phyloP scores from a whole-genome alignment of 2,329 filamentous ascomycete genomes.

The Fusarium veterinarium region DNA sequence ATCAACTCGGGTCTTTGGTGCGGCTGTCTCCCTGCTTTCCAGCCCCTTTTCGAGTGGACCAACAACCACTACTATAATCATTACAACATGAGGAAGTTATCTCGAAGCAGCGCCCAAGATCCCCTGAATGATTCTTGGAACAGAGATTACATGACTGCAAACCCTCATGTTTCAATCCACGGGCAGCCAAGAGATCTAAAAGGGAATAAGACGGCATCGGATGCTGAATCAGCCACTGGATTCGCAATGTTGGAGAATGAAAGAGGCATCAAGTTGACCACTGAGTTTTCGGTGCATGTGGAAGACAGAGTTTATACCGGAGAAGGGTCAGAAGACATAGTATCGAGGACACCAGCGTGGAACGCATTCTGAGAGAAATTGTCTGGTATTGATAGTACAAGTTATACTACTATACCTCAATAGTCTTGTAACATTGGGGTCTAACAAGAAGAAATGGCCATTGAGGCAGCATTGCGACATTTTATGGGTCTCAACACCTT shows the following conservation, averaged over 20 bases:
- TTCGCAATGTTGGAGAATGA: slow-evolving; percentile 29
- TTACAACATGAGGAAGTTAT: slow-evolving; percentile 37
- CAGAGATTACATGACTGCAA: slow-evolving; percentile 17
- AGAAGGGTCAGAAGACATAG: slow-evolving; percentile 28
- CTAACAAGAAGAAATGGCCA: not conserved
- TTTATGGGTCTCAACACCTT: not conserved
- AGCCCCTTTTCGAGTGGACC: slow-evolving; percentile 50
- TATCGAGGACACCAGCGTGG: slow-evolving; percentile 32
- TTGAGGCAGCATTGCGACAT: not conserved
- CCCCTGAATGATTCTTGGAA: slow-evolving; percentile 27
- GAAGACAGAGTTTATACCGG: slow-evolving; percentile 27
- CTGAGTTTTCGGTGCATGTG: slow-evolving; percentile 36
- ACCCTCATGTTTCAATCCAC: slow-evolving; percentile 19
- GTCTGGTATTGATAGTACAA: not conserved
- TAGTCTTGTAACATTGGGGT: not conserved
- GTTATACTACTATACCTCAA: not conserved
- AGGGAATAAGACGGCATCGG: slow-evolving; percentile 12
- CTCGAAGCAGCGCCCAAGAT: slow-evolving; percentile 25
- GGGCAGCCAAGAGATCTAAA: not conserved
- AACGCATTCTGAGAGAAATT: slow-evolving; percentile 23
- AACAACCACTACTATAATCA: slow-evolving; percentile 17
- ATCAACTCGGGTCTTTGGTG: slow-evolving; percentile 58
- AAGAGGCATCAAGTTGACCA: slow-evolving; percentile 34
- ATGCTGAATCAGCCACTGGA: slow-evolving; percentile 24
- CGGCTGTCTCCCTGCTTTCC: slow-evolving; percentile 54